Evolutionary conservation across 139 green algal species (phyloP).

Genomic region (Penium margaritaceum): DNA sequence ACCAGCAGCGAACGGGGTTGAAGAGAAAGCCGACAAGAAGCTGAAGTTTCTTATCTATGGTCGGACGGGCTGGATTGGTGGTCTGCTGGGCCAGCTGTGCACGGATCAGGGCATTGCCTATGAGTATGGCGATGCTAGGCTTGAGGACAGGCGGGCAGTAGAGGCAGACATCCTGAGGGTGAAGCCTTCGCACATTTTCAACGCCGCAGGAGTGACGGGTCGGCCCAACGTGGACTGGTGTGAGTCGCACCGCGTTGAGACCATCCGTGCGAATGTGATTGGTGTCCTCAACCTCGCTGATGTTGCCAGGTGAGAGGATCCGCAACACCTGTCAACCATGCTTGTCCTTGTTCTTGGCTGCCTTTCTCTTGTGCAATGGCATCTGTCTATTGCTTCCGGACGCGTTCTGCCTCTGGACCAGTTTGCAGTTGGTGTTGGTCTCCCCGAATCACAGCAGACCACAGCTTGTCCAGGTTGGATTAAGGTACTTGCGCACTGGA

Average conservation of each 20-base stretch:
- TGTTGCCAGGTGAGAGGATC: conserved; percentile 30
- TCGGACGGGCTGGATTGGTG: conserved; percentile 42
- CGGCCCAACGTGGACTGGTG: conserved; percentile 97
- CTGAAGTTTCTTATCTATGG: conserved; percentile 49
- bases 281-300: conserved; percentile 84
- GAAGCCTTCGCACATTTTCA: conserved; percentile 90
- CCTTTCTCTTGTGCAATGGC: too few relatives aligned
- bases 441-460: too few relatives aligned
- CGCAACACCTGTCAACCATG: too few relatives aligned
- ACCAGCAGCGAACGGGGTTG: too few relatives aligned
- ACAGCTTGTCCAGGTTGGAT: too few relatives aligned
- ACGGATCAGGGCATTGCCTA: conserved; percentile 63
- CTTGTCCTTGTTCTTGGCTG: too few relatives aligned
- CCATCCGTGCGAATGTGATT: conserved; percentile 87
- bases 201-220: conserved; percentile 86
- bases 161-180: conserved; percentile 81
- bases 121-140: conserved; percentile 69
- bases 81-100: conserved; percentile 45
- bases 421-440: too few relatives aligned
- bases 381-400: too few relatives aligned
- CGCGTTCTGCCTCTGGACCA: too few relatives aligned
- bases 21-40: too few relatives aligned
- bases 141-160: conserved; percentile 78
- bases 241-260: conserved; percentile 91
- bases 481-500: too few relatives aligned